Percentiles rank a stretch among this genome's conserved stretches.
Conservation (phyloP, 2,329 filamentous ascomycete species). For the Elsinoe perseae region DNA sequence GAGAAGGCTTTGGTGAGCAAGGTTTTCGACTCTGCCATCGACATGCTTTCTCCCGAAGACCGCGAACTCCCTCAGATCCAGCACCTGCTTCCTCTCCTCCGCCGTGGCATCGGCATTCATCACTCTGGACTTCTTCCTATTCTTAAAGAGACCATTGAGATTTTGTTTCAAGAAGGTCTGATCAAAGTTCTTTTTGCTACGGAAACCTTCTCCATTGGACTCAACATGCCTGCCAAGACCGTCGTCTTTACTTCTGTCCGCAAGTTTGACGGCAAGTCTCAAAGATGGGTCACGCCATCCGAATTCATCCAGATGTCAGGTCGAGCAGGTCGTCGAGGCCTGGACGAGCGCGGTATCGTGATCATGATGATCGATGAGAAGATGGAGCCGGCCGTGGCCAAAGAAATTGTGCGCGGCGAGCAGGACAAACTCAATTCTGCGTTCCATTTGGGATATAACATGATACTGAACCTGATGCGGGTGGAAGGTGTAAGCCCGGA, state of each 20-base stretch:
- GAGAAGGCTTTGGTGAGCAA: constrained; percentile 92
- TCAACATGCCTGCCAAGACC: constrained; percentile 99
- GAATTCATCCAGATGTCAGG: constrained; percentile 99
- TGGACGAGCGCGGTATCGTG: constrained; percentile 95
- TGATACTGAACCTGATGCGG: constrained; percentile 92
- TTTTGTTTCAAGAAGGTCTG: constrained; percentile 93
- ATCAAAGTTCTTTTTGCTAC: constrained; percentile 98
- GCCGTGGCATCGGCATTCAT: constrained; percentile 92
- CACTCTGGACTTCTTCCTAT: constrained; percentile 93
- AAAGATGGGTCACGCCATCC: constrained; percentile 80
- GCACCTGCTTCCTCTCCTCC: constrained; percentile 78
- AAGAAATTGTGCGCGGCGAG: constrained; percentile 89
- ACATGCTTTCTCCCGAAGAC: constrained; percentile 87
- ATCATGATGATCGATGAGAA: constrained; percentile 99
- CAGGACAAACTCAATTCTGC: constrained; percentile 97
- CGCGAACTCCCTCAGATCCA: constrained; percentile 81
- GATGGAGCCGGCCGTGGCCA: constrained; percentile 89
- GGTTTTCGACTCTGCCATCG: constrained; percentile 88
- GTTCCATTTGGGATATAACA: constrained; percentile 97
- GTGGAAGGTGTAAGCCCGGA: constrained; percentile 99
- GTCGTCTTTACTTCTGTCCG: constrained; percentile 97
- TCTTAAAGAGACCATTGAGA: constrained; percentile 96
- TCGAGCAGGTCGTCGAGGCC: constrained; percentile 88
- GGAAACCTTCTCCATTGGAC: constrained; percentile 94
- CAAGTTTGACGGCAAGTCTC: constrained; percentile 80